Evolutionary conservation across 2,329 filamentous ascomycete genomes (phyloP).

Genomic region (Cryphonectria nitschkei): DNA sequence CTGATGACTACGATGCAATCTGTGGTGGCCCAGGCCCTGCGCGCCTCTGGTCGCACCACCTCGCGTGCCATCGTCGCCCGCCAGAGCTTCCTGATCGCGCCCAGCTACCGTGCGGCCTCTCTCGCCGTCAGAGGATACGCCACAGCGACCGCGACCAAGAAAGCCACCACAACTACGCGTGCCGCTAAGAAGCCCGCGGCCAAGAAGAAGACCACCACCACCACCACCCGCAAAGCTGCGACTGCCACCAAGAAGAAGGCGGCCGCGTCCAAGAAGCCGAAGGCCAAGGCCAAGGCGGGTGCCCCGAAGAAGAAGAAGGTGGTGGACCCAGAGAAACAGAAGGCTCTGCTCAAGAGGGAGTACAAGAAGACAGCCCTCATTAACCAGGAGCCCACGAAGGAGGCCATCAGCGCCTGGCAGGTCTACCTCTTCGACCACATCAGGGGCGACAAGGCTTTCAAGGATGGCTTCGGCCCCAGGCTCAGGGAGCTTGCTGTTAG

Average conservation of each 20-base stretch:
- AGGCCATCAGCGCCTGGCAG: conserved; percentile 42
- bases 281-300: conserved; percentile 28
- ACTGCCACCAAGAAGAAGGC: conserved; percentile 24
- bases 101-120: conserved; percentile 21
- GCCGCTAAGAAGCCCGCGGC: conserved; percentile 34
- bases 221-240: conserved; percentile 35
- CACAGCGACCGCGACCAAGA: conserved; percentile 27
- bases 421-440: conserved; percentile 42
- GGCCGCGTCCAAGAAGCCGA: conserved; percentile 32
- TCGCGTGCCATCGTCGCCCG: conserved; percentile 25
- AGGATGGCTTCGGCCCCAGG: conserved; percentile 19
- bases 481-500: conserved; percentile 37
- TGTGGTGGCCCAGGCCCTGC: conserved; percentile 21
- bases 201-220: conserved; percentile 31
- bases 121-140: conserved; percentile 31
- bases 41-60: conserved; percentile 19
- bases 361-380: conserved; percentile 49
- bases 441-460: conserved; percentile 32
- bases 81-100: conserved; percentile 23
- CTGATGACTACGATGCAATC: conserved; percentile 19
- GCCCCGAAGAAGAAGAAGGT: conserved; percentile 37
- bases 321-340: conserved; percentile 45
- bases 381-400: conserved; percentile 40
- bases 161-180: conserved; percentile 16
- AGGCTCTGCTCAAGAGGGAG: conserved; percentile 38